Evolutionary conservation across 164 flowering plant species (phyloP), one percentile per base, ranked within the genome.

Genomic region (Stephania yunnanensis): DNA sequence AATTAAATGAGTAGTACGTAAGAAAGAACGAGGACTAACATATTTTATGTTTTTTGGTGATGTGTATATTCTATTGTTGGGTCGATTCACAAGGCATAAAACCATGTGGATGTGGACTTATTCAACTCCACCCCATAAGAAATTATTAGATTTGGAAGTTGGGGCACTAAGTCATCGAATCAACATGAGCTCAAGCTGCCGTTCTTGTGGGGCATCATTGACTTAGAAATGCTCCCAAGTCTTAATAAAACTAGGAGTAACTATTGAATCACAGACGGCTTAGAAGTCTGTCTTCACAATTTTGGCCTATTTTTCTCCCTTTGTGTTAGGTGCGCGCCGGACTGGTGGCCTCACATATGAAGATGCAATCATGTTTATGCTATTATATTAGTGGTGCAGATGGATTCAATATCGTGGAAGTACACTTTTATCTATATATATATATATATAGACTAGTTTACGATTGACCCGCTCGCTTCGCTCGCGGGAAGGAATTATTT

Each of bases 241-340:
- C 42, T 4, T 48, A 48, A 7, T 17, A 58, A 58, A 58, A 17
- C 15, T 58, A 58, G n/a, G 15, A 58, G n/a, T 17, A 17, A 36
- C n/a, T 58, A 7, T 58, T 58, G n/a, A 58, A 17, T 58, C 22
- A 58, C 65, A 58, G 65, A 53, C 15, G 61, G 65, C 65, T 13
- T 13, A 58, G 1, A n/a, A 58, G 65, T 58, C 65, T 58, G 65
- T 58, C 65, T 58, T 19, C 65, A 58, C 22, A 58, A 15, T 58
- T 58, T 58, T 58, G 65, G 65, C n/a, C 65, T 58, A 17, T 58
- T 58, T 58, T 58, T 58, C 65, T 58, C 65, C 64, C 65, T 15
- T 55, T 58, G 65, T 58, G 65, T 58, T 58, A 58, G 65, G 65
- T 58, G 19, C n/a, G 65, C 65, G 65, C 22, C 65, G 65, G n/a